Base-by-base conservation (phyloP, 371 early-diverging fungal species). In the Rhizomucor pusillus region DNA sequence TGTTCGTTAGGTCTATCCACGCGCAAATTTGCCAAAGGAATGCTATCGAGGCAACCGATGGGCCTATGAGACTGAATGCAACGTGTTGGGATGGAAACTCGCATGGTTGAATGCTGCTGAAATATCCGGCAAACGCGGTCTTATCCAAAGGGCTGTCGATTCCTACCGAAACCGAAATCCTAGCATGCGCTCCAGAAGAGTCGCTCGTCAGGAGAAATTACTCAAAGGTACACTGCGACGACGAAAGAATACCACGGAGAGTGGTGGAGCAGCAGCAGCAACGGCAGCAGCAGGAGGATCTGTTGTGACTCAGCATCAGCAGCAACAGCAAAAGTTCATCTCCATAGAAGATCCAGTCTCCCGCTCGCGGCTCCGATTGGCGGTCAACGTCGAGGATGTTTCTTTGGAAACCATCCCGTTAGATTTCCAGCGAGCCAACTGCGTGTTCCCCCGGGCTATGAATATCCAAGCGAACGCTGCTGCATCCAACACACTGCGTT, bases 71-170 rank as follows among this genome's bases (percentile, higher is more conserved):
- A 92, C 86, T n/a, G 86, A 86, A 49, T 91, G 90, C 63, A 95
- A 95, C 55, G 66, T 63, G 23, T 67, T 93, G 7, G 94, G 93
- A 4, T 95, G 94, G 92, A 80, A 86, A 19, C 91, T 93, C 52
- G 86, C 91, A 13, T 92, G 84, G 59, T 67, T 94, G 12, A 98
- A 98, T 66, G 86, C 81, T 20, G 81, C 82, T 23, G 80, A 91
- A 43, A 82, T 95, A 34, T 81, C 87, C 43, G 94, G 89, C 7
- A 90, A 92, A 46, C 85, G 96, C 46, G 98, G 98, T 1, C 73
- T 97, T 43, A 82, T 98, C 47, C 98, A 98, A 66, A 79, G 97
- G 0, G 96, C 96, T 2, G 98, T 98, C 0, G 97, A 98, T 67
- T 90, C 89, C 34, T 98, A 91, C 63, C 84, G 97, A 47, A 91